phyloP scores from a whole-genome alignment of 176 grass and related monocot genomes.

The Cenchrus fungigraminus region DNA sequence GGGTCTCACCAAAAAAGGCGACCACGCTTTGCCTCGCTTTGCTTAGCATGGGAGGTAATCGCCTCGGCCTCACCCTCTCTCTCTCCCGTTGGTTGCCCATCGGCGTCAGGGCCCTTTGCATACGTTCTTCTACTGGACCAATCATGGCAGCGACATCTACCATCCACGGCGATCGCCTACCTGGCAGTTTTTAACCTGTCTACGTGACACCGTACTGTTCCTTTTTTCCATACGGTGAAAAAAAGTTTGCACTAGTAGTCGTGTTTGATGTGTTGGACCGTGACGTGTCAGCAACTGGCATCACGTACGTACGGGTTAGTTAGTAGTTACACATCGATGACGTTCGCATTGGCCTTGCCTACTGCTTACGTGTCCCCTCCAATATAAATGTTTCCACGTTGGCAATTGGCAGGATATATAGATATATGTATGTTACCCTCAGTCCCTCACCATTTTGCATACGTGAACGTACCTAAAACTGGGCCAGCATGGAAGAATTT shows the following conservation, averaged over 20 bases:
- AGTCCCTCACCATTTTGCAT: background rate
- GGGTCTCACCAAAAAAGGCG: background rate
- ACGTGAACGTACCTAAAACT: constrained; percentile 7
- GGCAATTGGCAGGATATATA: background rate
- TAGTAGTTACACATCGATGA: no score
- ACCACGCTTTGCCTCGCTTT: constrained; percentile 11
- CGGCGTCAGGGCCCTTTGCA: background rate
- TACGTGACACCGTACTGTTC: background rate
- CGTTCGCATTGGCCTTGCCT: no score
- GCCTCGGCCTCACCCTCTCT: background rate
- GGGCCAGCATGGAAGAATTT: background rate
- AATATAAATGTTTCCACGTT: background rate
- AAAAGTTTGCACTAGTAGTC: background rate
- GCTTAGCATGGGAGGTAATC: constrained; percentile 64
- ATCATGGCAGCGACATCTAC: no score
- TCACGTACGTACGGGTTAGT: no score
- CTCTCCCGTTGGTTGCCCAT: background rate
- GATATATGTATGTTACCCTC: background rate
- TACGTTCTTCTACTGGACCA: background rate
- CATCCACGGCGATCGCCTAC: no score
- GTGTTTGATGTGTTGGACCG: background rate
- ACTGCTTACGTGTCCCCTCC: background rate
- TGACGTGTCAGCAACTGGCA: constrained; percentile 31
- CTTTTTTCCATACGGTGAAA: background rate
- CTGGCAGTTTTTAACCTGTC: background rate